Conservation (phyloP, 2,329 filamentous ascomycete species). For the Cladophialophora carrionii region DNA sequence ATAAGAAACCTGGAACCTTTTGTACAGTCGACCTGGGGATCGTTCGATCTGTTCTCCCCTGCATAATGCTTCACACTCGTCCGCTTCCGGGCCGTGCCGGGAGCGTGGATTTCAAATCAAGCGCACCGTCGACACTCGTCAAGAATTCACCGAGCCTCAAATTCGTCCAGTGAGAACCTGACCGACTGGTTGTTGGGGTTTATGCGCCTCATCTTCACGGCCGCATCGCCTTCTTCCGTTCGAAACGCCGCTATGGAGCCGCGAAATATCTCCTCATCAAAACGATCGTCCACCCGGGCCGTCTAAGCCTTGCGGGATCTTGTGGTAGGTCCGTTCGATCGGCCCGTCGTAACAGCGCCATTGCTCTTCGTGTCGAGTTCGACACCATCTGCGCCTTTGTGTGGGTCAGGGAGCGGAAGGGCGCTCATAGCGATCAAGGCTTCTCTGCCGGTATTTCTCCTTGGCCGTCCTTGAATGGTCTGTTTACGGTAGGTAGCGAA, state of each 20-base stretch:
- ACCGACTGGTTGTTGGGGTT: slow-evolving; percentile 3
- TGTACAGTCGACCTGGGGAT: slow-evolving; percentile 1
- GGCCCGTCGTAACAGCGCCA: slow-evolving; percentile 44
- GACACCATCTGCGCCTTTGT: slow-evolving; percentile 17
- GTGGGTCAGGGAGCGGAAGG: slow-evolving; percentile 60
- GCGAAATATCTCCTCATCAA: slow-evolving; percentile 22
- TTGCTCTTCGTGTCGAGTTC: slow-evolving; percentile 39
- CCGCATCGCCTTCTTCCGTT: slow-evolving; percentile 11
- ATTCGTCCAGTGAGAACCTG: background rate
- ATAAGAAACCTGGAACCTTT: background rate
- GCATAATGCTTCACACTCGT: background rate
- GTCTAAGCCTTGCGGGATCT: slow-evolving; percentile 53
- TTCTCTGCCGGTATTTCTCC: slow-evolving; percentile 73
- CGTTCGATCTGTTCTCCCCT: background rate
- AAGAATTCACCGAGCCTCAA: background rate
- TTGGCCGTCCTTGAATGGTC: slow-evolving; percentile 48
- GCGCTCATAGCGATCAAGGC: slow-evolving; percentile 81
- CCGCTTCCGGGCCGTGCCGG: background rate
- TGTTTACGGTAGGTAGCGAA: slow-evolving; percentile 88
- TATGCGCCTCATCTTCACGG: background rate
- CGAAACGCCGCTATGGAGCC: slow-evolving; percentile 1
- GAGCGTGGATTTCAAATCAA: background rate
- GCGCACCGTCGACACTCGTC: background rate
- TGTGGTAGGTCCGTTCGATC: slow-evolving; percentile 48
- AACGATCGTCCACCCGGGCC: slow-evolving; percentile 27